Base-by-base conservation (phyloP, 2,329 filamentous ascomycete species). In the Epichloe brachyelytri region DNA sequence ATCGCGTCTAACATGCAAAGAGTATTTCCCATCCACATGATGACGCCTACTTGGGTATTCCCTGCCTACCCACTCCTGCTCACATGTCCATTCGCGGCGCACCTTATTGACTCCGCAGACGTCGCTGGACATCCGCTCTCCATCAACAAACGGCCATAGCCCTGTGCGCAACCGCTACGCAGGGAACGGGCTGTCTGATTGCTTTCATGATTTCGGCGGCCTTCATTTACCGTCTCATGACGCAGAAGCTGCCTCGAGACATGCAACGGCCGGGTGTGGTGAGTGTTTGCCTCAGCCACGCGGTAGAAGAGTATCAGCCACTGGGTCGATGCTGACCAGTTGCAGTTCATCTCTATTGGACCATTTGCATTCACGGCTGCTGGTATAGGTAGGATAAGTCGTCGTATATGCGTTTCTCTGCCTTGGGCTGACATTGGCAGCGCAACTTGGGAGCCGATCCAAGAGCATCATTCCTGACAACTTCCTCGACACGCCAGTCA, bases 31-130 rank as follows among this genome's bases (percentile, higher is more conserved):
- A 86, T 93, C 46, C 83, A 86, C 36, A 82, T 82, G 49, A 93
- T 94, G 88, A 93, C 87, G 0, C 87, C 87, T 0, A 81, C 88
- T 17, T 93, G 87, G 87, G 88, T 91, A 50, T 93, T 93, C 57
- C 88, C 87, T 0, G 86, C 85, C 0, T 94, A 94, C 56, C 86
- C 88, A 0, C 73, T 93, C 20, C 76, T 94, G 3, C 78, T 93
- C 8, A 80, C 85, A 20, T 87, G 84, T 0, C 84, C 87, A 0
- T 81, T 89, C 57, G 87, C 84, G 15, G 76, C 77, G 17, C 80
- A 72, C 46, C 67, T 80, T 33, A 74, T 80, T 53, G 60, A 65
- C 43, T 67, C 71, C 7, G 68, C 71, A 8, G 56, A 66, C 74
- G 5, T 44, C 7, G 46, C 45, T 43, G 50, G 39, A 33, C 33